A percentile compares a stretch with the other conserved stretches of the same genome.
Evolutionary conservation across 1,284 basidiomycete genomes (phyloP).

Genomic region (Sutorius eximius): DNA sequence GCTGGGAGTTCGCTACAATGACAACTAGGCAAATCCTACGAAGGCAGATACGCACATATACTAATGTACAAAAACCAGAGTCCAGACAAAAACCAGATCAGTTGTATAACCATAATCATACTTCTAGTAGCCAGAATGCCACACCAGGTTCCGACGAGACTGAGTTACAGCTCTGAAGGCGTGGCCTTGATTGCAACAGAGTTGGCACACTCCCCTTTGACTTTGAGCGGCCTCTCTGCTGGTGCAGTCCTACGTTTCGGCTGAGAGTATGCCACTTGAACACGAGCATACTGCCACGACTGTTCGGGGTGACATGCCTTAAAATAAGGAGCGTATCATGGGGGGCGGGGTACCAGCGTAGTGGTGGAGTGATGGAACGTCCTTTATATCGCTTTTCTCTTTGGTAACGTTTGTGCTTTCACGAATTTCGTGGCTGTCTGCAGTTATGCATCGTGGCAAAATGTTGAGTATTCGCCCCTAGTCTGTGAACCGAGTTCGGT

Average conservation of each 20-base stretch:
- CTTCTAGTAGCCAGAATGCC: neutral
- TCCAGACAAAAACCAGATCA: neutral
- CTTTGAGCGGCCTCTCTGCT: too few species aligned
- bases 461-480: too few species aligned
- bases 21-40: neutral
- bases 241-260: neutral
- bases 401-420: neutral
- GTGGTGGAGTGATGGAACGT: neutral
- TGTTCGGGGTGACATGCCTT: neutral
- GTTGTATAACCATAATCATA: neutral
- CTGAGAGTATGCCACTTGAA: neutral
- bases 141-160: neutral
- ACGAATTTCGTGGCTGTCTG: too few species aligned
- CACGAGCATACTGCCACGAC: neutral
- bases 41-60: neutral
- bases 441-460: too few species aligned
- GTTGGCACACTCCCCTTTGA: neutral
- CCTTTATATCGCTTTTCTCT: neutral
- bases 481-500: too few species aligned
- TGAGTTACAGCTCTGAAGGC: neutral
- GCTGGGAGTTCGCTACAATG: neutral
- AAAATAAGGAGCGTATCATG: neutral
- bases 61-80: neutral
- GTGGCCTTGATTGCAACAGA: neutral
- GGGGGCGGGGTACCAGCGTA: neutral